Evolutionary conservation across 2,329 filamentous ascomycete species (phyloP), one percentile per base, ranked within the genome.

Genomic region (Aspergillus luchuensis): DNA sequence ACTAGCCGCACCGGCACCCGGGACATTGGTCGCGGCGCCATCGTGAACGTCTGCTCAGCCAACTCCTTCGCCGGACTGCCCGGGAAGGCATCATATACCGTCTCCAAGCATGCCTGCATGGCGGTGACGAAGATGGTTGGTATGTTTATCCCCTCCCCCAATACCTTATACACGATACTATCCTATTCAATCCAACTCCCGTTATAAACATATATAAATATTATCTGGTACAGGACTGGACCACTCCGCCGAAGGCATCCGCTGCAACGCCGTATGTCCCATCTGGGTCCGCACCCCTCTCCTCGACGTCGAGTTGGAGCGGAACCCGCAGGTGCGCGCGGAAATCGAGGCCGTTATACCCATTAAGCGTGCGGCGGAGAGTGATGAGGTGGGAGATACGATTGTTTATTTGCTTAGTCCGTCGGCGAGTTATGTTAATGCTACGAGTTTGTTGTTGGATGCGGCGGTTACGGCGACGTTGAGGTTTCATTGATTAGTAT

Each of bases 361-460:
- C 0, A 36, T 36, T 36, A 36, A 36, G 11, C 30, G 30, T 36
- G 30, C 30, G 1, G 30, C 30, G 4, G 39, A 17, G 39, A 11
- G 41, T 7, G 17, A 21, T 17, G 50, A 55, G 50, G 50, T 59
- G 0, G 50, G 28, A 1, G 57, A 59, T 30, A 55, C 57, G 8
- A 49, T 49, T 53, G 39, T n/a, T 13, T 59, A 38, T 52, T 25
- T 59, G 41, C 25, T 54, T 3, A 55, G 50, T 30, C 57, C 57
- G 13, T 17, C 49, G 15, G 49, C 57, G 17, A 59, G 57, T 36
- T 55, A 59, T 54, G 54, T 59, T 15, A 59, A n/a, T n/a, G n/a
- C n/a, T n/a, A n/a, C n/a, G n/a, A n/a, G n/a, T n/a, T n/a, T n/a
- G n/a, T n/a, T n/a, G n/a, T n/a, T n/a, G n/a, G n/a, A n/a, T n/a